These are phyloP conservation scores for Aspergillus cristatus DNA, from an alignment of 495 filamentous ascomycete species.

Conservation along the genomic window DNA sequence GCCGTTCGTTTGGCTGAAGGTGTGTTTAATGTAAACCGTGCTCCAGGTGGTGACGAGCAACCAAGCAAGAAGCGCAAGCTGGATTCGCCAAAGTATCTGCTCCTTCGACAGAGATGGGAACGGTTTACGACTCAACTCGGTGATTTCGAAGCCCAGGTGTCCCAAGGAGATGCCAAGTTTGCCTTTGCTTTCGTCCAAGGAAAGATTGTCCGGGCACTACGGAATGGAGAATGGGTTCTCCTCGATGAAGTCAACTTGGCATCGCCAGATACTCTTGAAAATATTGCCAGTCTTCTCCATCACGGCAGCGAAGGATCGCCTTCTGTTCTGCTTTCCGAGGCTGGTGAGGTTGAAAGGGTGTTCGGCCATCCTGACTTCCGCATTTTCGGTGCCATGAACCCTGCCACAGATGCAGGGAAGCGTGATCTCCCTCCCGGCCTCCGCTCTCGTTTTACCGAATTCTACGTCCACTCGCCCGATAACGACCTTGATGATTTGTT, in stretches of 20 bases:
- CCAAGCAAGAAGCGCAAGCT: conserved; percentile 76
- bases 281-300: conserved; percentile 77
- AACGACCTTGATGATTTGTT: conserved; percentile 72
- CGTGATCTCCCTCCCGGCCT: conserved; percentile 80
- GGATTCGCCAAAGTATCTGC: conserved; percentile 55
- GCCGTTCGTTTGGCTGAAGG: conserved; percentile 75
- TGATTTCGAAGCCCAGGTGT: conserved; percentile 72
- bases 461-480: conserved; percentile 87
- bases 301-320: conserved; percentile 55
- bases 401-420: conserved; percentile 94
- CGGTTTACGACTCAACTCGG: conserved; percentile 65
- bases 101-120: conserved; percentile 69
- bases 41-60: conserved; percentile 37
- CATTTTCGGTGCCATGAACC: conserved; percentile 98
- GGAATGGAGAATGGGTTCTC: conserved; percentile 97
- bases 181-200: conserved; percentile 95
- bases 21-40: conserved; percentile 40
- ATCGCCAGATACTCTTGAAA: conserved; percentile 86
- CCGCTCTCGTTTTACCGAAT: conserved; percentile 82
- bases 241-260: conserved; percentile 97
- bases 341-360: conserved; percentile 80
- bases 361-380: conserved; percentile 88
- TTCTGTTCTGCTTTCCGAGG: conserved; percentile 83
- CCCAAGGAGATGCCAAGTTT: conserved; percentile 69
- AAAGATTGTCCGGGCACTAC: conserved; percentile 80